Evolutionary conservation across 345 rosid genomes (phyloP).

Genomic region (Salix brachista): DNA sequence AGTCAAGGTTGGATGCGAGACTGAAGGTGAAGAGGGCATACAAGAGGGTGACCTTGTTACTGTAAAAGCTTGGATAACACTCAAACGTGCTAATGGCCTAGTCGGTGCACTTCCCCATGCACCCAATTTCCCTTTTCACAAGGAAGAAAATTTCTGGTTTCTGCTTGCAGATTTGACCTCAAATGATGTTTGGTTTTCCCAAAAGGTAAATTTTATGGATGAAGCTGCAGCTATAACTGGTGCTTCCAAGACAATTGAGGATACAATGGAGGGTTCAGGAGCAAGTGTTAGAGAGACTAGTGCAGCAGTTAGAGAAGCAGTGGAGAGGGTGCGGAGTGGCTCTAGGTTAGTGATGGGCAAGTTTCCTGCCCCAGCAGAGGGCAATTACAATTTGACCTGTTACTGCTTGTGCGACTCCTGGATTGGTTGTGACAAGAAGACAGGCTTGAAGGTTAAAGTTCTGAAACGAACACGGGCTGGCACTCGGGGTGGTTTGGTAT

Average conservation of each 20-base stretch:
- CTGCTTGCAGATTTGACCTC: slow-evolving; percentile 73
- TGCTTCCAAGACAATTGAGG: slow-evolving; percentile 89
- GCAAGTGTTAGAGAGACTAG: slow-evolving; percentile 69
- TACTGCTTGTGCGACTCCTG: slow-evolving; percentile 88
- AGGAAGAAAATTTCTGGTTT: slow-evolving; percentile 94
- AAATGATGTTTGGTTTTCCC: slow-evolving; percentile 87
- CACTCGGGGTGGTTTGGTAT: slow-evolving; percentile 49
- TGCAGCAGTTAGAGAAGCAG: slow-evolving; percentile 57
- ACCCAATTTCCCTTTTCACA: slow-evolving; percentile 81
- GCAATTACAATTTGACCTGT: slow-evolving; percentile 80
- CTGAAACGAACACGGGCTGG: slow-evolving; percentile 86
- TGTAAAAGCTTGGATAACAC: slow-evolving; percentile 80
- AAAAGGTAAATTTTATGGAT: slow-evolving; percentile 91
- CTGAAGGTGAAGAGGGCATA: slow-evolving; percentile 96
- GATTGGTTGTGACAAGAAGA: slow-evolving; percentile 85
- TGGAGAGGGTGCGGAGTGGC: slow-evolving; percentile 77
- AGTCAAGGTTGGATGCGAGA: slow-evolving; percentile 79
- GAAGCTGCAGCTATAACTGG: slow-evolving; percentile 70
- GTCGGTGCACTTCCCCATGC: slow-evolving; percentile 85
- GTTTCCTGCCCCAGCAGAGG: slow-evolving; percentile 82
- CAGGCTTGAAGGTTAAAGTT: slow-evolving; percentile 67
- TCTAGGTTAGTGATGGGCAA: slow-evolving; percentile 87
- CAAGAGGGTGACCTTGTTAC: slow-evolving; percentile 94
- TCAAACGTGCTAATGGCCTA: slow-evolving; percentile 73
- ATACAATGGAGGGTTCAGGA: slow-evolving; percentile 89